Base-by-base conservation (phyloP, 75 land plant genomes). In the Chamaecyparis obtusa region DNA sequence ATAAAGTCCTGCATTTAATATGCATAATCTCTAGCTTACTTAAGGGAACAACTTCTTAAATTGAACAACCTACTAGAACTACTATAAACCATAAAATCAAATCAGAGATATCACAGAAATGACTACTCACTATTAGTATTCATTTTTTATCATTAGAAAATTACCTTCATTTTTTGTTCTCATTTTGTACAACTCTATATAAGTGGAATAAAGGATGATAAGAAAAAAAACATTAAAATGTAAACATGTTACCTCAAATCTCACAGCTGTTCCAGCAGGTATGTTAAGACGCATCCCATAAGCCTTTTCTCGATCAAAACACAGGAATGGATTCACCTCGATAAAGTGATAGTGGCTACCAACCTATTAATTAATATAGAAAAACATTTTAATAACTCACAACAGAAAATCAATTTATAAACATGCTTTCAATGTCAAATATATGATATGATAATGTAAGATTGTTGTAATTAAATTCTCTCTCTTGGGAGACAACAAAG, bases 291-390 rank as follows among this genome's bases (percentile, higher is more conserved):
- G 95, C 99, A 94, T 97, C 55, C 99, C 99, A 92, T 92, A 95
- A 43, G 99, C 92, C 88, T 90, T 95, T 83, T 89, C 91, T 90
- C 99, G 92, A 90, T 98, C 99, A 89, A 98, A 94, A 36, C 90
- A 87, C 91, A 98, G 69, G 84, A 86, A 94, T 5, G 99, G 99
- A 71, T 98, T 98, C 36, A 90, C 94, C 86, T 98, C 99, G 83
- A 97, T 97, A 86, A 98, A 95, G 94, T 98, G 97, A 91, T 97
- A 98, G 85, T 98, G 99, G 88, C 99, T 98, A 13, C 99, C 99
- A 72, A 98, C 93, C 99, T 98, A 94, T 51, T n/a, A 57, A 92
- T 9, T 17, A 72, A 19, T 33, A 84, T 84, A 57, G 79, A 32
- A 56, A 88, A 32, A 19, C 30, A 54, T 30, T 32, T 83, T 27